Base-by-base conservation (phyloP, 1,284 basidiomycete genomes). In the Mycena sp. region DNA sequence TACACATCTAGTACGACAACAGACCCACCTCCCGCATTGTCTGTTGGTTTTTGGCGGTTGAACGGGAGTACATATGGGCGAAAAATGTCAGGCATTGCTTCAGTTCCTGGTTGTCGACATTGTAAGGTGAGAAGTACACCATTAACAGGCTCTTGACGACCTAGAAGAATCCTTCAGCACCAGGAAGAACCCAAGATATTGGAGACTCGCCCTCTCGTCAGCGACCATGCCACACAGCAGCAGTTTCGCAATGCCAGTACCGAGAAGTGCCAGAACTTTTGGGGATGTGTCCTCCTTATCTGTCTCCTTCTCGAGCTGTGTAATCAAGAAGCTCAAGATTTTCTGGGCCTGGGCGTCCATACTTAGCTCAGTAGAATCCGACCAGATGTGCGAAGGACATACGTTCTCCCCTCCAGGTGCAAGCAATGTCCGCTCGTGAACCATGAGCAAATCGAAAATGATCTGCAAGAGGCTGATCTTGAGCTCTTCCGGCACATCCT, bases 11-110 rank as follows among this genome's bases (percentile, higher is more conserved):
- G 25, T n/a, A 20, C 62, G 66, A 16, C 60, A n/a, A 63, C 38
- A 44, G 22, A 69, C 85, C 74, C 67, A 94, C 94, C 77, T 89
- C 83, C 73, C 89, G 88, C 86, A 95, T 91, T 34, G 86, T 81
- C 39, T 88, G 82, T 81, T 97, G 96, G 78, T 96, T 94, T 16
- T 79, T 77, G 0, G 87, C 80, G 0, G 91, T 91, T 16, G 93
- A 94, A 81, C 92, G 94, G 79, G 93, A 93, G 80, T 93, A 97
- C 0, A 92, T 90, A 0, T 92, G 93, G 80, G 97, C 89, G 85
- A 97, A 97, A 82, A 94, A 95, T 30, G 92, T 90, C 60, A 97
- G 82, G 78, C 93, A 96, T 81, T 98, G 96, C 59, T 95, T 87
- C 22, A 98, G 85, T 70, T 93, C 88, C 74, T 94, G 92, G 78